Conservation (phyloP, 2,329 filamentous ascomycete species). For the Lithohypha guttulata region DNA sequence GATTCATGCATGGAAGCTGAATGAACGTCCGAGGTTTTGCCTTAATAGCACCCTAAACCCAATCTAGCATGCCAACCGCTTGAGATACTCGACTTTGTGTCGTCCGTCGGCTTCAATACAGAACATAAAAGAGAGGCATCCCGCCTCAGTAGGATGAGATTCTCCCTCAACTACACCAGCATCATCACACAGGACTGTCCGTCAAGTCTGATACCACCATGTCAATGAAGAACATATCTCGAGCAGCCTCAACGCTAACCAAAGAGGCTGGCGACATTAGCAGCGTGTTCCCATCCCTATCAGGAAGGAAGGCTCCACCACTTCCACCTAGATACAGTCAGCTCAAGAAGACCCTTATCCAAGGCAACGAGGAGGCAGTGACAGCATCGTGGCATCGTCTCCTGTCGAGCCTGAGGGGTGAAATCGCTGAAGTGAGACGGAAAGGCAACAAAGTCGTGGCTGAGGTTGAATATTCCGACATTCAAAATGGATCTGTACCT, state of each 20-base stretch:
- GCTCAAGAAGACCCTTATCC: slow-evolving; percentile 30
- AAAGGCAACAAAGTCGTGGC: slow-evolving; percentile 36
- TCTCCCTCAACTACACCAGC: too few species aligned
- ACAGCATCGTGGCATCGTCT: slow-evolving; percentile 34
- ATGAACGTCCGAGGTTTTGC: too few species aligned
- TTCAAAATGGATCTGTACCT: slow-evolving; percentile 29
- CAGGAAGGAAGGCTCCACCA: slow-evolving; percentile 32
- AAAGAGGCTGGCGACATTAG: slow-evolving; percentile 39
- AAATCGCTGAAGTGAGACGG: slow-evolving; percentile 32
- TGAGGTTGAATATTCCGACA: slow-evolving; percentile 31
- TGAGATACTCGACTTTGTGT: too few species aligned
- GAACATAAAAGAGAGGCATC: too few species aligned
- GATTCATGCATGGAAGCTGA: too few species aligned
- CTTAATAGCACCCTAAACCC: too few species aligned
- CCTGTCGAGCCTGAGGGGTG: slow-evolving; percentile 29
- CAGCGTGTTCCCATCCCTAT: slow-evolving; percentile 38
- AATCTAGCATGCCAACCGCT: too few species aligned
- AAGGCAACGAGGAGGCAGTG: slow-evolving; percentile 31
- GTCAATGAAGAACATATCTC: slow-evolving; percentile 3
- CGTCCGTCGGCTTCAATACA: too few species aligned
- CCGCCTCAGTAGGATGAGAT: too few species aligned
- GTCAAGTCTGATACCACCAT: too few species aligned
- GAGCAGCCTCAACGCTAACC: slow-evolving; percentile 14
- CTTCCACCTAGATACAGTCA: slow-evolving; percentile 33
- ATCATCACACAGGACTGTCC: too few species aligned